These are phyloP conservation scores for Arthonia radiata DNA, from an alignment of 495 filamentous ascomycete species.

Conservation along the genomic window DNA sequence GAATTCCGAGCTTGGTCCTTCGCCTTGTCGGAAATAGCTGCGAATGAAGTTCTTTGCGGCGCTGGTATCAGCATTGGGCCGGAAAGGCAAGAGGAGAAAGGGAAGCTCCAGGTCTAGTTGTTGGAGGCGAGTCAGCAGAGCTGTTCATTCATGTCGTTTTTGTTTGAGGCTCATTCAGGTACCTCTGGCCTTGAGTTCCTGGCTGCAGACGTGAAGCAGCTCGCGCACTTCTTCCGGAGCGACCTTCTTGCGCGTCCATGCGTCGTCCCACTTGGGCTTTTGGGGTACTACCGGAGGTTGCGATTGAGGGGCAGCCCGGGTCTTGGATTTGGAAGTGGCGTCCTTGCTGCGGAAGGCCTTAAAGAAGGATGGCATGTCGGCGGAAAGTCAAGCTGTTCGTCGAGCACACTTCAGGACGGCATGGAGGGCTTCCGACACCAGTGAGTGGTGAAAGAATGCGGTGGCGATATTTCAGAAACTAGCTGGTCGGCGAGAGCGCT, in stretches of 20 bases:
- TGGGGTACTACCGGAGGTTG: constrained; percentile 20
- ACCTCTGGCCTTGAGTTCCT: constrained; percentile 90
- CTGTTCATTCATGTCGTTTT: constrained; percentile 1
- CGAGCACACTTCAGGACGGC: too few species aligned
- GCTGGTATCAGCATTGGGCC: constrained; percentile 75
- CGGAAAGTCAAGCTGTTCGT: too few species aligned
- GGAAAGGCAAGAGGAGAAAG: constrained; percentile 86
- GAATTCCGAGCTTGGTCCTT: constrained; percentile 9
- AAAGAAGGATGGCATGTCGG: constrained; percentile 39
- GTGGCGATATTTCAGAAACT: too few species aligned
- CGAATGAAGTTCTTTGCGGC: constrained; percentile 78
- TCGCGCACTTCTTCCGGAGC: constrained; percentile 80
- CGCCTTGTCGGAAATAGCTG: constrained; percentile 45
- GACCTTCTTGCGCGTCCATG: constrained; percentile 67
- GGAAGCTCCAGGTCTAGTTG: constrained; percentile 45
- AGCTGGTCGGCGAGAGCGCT: too few species aligned
- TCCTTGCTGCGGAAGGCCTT: constrained; percentile 49
- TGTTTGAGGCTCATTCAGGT: constrained; percentile 13
- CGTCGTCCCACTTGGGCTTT: constrained; percentile 70
- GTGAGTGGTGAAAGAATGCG: too few species aligned
- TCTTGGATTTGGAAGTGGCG: constrained; percentile 35
- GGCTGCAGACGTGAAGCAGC: constrained; percentile 57
- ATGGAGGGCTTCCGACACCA: too few species aligned
- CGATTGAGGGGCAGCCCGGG: constrained; percentile 24
- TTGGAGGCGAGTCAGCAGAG: constrained; percentile 7